Conservation (phyloP, 306 rosid species). For the Astragalus glycyphyllos region DNA sequence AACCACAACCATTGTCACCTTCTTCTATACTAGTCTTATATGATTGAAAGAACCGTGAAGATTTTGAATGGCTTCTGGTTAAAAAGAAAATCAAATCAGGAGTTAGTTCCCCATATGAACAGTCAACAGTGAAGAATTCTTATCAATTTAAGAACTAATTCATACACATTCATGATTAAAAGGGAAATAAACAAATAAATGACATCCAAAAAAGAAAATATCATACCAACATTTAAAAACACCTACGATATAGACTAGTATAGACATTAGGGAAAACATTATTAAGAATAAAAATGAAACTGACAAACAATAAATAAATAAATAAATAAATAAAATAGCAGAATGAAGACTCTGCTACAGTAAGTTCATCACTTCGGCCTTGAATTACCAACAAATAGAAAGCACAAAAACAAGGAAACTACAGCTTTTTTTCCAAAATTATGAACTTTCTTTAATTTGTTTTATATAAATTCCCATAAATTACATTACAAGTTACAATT, state of each 20-base stretch:
- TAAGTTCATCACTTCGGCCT: not conserved
- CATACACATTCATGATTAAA: not conserved
- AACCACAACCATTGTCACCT: conserved; percentile 37
- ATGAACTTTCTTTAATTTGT: not conserved
- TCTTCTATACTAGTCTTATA: not conserved
- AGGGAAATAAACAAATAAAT: not conserved
- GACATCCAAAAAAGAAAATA: not conserved
- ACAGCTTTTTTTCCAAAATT: not conserved
- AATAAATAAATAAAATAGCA: not conserved
- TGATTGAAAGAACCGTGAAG: not conserved
- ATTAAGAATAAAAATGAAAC: not conserved
- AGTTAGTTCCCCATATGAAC: conserved; percentile 14
- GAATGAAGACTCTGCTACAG: too few relatives aligned
- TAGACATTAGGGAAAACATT: too few relatives aligned
- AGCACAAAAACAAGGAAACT: not conserved
- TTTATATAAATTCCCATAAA: conserved; percentile 1
- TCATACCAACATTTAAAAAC: not conserved
- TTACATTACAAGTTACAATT: not conserved
- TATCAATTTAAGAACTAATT: not conserved
- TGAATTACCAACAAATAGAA: not conserved
- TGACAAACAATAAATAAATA: not conserved
- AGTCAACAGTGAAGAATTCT: not conserved
- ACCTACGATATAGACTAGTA: not conserved
- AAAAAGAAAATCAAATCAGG: not conserved
- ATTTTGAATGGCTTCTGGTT: not conserved